phyloP scores from a whole-genome alignment of 2,329 filamentous ascomycete genomes.

The Arthrobotrys megalospora region DNA sequence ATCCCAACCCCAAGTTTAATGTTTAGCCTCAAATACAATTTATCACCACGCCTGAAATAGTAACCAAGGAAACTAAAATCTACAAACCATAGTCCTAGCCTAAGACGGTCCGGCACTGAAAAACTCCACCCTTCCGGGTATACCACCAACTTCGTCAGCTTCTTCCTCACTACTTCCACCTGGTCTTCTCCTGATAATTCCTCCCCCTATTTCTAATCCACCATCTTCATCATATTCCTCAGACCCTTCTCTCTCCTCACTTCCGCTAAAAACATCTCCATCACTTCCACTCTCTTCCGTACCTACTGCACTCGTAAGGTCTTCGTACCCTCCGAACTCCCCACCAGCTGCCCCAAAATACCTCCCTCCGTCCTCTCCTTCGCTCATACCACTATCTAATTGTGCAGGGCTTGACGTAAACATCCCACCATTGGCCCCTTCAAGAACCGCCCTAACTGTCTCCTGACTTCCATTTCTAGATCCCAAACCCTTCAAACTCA shows the following conservation, averaged over 20 bases:
- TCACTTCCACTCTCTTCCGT: constrained; percentile 57
- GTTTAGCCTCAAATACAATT: constrained; percentile 20
- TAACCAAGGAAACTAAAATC: constrained; percentile 1
- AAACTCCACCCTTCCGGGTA: constrained; percentile 50
- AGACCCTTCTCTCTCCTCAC: constrained; percentile 30
- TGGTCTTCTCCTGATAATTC: constrained; percentile 6
- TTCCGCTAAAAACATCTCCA: constrained; percentile 53
- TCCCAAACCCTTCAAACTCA: constrained; percentile 45
- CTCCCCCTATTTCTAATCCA: constrained; percentile 49
- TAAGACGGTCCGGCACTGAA: constrained; percentile 43
- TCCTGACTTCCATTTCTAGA: constrained; percentile 54
- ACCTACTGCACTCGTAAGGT: constrained; percentile 49
- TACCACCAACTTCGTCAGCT: constrained; percentile 32
- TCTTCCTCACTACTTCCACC: background rate
- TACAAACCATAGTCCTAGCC: background rate
- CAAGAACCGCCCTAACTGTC: constrained; percentile 36
- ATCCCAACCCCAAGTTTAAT: constrained; percentile 9
- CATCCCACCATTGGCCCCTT: background rate
- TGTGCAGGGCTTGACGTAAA: constrained; percentile 37
- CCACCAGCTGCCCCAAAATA: constrained; percentile 57
- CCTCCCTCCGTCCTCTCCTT: constrained; percentile 25
- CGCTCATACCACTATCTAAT: constrained; percentile 38
- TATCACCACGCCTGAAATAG: constrained; percentile 18
- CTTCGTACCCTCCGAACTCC: constrained; percentile 50
- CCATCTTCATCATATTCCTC: constrained; percentile 35